phyloP scores from a whole-genome alignment of 2,329 filamentous ascomycete species.

The Pyrenophora seminiperda region DNA sequence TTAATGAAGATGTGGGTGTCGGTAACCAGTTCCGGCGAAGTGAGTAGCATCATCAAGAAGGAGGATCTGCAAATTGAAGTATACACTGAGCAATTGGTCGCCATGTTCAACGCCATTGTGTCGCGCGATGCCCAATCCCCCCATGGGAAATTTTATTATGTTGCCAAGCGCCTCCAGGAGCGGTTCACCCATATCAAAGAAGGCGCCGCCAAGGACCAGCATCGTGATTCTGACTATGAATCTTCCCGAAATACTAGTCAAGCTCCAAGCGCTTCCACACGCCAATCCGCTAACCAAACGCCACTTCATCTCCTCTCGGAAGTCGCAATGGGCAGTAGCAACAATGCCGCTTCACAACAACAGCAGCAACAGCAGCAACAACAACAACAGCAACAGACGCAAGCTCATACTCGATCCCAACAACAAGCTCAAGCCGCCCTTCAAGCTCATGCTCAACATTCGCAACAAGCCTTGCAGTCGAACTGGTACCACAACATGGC shows the following conservation, averaged over 20 bases:
- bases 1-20: slow-evolving; percentile 66
- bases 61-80: slow-evolving; percentile 55
- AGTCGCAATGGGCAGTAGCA: slow-evolving; percentile 48
- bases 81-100: slow-evolving; percentile 54
- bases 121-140: slow-evolving; percentile 49
- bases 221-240: slow-evolving; percentile 29
- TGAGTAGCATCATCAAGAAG: slow-evolving; percentile 56
- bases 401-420: slow-evolving; percentile 24
- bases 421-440: slow-evolving; percentile 34
- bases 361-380: too few relatives aligned
- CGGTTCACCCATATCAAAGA: slow-evolving; percentile 53
- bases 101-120: slow-evolving; percentile 53
- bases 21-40: slow-evolving; percentile 55
- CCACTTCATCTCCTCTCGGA: slow-evolving; percentile 48
- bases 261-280: slow-evolving; percentile 22
- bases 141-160: slow-evolving; percentile 55
- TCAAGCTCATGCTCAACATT: slow-evolving; percentile 31
- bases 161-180: slow-evolving; percentile 52
- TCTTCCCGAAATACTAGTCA: slow-evolving; percentile 25
- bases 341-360: slow-evolving; percentile 14
- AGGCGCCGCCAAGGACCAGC: slow-evolving; percentile 44
- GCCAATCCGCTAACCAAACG: slow-evolving; percentile 41
- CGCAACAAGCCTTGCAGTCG: slow-evolving; percentile 28
- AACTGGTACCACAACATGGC: slow-evolving; percentile 38
- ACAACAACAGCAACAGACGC: slow-evolving; percentile 18